These are phyloP conservation scores for Pythium insidiosum DNA, from an alignment of 352 stramenopile genomes.

Conservation along the genomic window DNA sequence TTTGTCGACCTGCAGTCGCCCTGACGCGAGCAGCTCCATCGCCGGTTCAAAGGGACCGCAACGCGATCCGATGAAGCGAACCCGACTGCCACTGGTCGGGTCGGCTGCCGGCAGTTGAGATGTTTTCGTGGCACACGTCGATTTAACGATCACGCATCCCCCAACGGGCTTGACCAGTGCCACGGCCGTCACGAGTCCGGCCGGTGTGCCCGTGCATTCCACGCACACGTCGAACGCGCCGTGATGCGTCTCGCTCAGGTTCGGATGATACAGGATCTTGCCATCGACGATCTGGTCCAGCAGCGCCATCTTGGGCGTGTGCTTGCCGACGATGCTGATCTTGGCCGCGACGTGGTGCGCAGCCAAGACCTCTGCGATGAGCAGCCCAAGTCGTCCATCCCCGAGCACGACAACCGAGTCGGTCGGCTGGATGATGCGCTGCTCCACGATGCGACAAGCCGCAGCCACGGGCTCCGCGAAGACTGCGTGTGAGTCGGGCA, in stretches of 20 bases:
- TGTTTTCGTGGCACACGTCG: conserved; percentile 9
- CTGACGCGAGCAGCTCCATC: conserved; percentile 34
- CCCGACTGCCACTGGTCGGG: conserved; percentile 21
- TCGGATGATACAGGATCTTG: conserved; percentile 8
- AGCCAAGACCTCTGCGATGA: conserved; percentile 55
- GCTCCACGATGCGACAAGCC: conserved; percentile 62
- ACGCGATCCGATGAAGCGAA: conserved; percentile 49
- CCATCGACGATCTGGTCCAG: conserved; percentile 33
- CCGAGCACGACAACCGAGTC: conserved; percentile 58
- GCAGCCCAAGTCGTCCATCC: conserved; percentile 67
- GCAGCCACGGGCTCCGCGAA: conserved; percentile 68
- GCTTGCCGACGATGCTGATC: conserved; percentile 43
- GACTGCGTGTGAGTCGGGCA: conserved; percentile 34
- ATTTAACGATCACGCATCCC: conserved; percentile 18
- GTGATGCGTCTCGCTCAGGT: neutral
- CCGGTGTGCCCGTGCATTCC: conserved; percentile 50
- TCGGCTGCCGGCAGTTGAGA: conserved; percentile 3
- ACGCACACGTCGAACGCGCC: conserved; percentile 51
- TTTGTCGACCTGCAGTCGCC: conserved; percentile 52
- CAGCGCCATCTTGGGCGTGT: conserved; percentile 45
- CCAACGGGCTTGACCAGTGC: conserved; percentile 21
- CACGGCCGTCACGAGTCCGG: conserved; percentile 30
- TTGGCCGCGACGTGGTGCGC: neutral
- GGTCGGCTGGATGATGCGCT: conserved; percentile 29
- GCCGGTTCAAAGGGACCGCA: conserved; percentile 58